phyloP scores from a whole-genome alignment of 2,329 filamentous ascomycete species.

The Pseudogymnoascus sp. region DNA sequence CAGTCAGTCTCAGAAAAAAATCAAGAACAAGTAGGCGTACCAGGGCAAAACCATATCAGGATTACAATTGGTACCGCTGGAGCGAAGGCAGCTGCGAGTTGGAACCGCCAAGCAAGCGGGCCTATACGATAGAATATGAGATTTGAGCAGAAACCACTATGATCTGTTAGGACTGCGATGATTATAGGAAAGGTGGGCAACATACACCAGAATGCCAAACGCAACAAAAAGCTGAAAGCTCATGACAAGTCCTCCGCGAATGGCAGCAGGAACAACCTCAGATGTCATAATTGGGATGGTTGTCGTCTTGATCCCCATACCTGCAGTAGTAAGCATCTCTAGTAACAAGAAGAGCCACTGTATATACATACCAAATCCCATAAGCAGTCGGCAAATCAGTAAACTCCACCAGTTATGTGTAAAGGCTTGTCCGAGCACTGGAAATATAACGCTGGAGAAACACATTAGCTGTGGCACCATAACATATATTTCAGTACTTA shows the following conservation, averaged over 20 bases:
- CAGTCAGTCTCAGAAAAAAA: not conserved
- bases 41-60: conserved; percentile 55
- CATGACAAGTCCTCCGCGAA: conserved; percentile 72
- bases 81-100: conserved; percentile 54
- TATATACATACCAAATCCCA: conserved; percentile 65
- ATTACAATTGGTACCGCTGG: conserved; percentile 46
- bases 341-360: conserved; percentile 60
- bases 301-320: conserved; percentile 63
- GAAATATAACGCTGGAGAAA: conserved; percentile 42
- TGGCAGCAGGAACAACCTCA: conserved; percentile 59
- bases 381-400: conserved; percentile 52
- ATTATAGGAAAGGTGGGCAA: not conserved
- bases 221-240: conserved; percentile 66
- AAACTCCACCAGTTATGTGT: conserved; percentile 64
- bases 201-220: conserved; percentile 45
- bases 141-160: conserved; percentile 51
- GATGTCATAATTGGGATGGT: conserved; percentile 67
- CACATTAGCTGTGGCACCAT: not conserved
- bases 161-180: not conserved
- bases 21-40: not conserved
- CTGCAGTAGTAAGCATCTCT: conserved; percentile 59
- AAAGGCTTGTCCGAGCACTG: conserved; percentile 58
- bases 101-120: conserved; percentile 48
- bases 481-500: conserved; percentile 23
- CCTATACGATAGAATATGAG: conserved; percentile 45